Evolutionary conservation across 169 alveolate species (phyloP), one percentile per base, ranked within the genome.

Genomic region (Condylostoma magnum): DNA sequence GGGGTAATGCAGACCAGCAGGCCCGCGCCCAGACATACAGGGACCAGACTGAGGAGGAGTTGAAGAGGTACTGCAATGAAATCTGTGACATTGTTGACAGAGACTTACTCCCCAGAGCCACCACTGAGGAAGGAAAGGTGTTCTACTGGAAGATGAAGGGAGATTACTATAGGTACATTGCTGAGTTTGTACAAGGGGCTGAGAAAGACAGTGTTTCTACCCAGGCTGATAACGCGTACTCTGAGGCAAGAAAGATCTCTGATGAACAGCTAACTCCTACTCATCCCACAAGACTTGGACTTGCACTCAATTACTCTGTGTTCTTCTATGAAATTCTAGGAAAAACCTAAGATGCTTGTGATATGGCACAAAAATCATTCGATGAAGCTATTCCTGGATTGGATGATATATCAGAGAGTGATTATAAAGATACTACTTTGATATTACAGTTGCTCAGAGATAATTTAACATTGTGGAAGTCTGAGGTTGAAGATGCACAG

Each of bases 81-180:
- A 96, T 98, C 65, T 91, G 94, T n/a, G 60, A 77, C 37, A 87
- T 96, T 38, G 90, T 97, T 46, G 95, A 95, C 77, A 79, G 90
- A 67, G 76, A 93, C 71, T 92, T 98, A 66, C 91, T 98, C 75
- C 95, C 96, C 54, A 88, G 94, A 31, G 93, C 99, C 60, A 77
- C 95, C 22, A 27, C 73, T n/a, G 73, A 31, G 4, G 69, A 57
- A n/a, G 47, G 53, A 4, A 89, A 92, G 76, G 99, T 97, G 44
- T 98, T 97, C 92, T 97, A 97, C 89, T 89, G 87, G 78, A 98
- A 98, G 93, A 97, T 98, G 99, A 97, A 97, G 92, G 99, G 99
- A n/a, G 99, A 98, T 86, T 98, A 98, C 85, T 97, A 96, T 89
- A 31, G 69, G 30, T 57, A 57, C 27, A 90, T 97, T 63, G 94